These are phyloP conservation scores for Spergularia marina DNA, from an alignment of 148 eudicot genomes.

Conservation along the genomic window DNA sequence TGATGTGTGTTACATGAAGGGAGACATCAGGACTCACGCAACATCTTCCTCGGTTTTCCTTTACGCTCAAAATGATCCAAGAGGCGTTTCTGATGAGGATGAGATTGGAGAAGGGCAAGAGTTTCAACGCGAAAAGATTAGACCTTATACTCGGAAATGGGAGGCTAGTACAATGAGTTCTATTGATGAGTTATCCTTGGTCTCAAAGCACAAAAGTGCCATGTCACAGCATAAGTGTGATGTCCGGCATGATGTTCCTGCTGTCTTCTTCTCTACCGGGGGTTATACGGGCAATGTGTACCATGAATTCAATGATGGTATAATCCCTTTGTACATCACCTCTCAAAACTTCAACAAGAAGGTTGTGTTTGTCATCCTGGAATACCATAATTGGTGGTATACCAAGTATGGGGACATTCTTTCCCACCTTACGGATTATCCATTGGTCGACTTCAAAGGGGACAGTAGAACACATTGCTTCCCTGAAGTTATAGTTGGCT, in stretches of 20 bases:
- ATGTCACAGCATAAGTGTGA: constrained; percentile 43
- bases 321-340: constrained; percentile 81
- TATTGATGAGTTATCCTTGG: constrained; percentile 56
- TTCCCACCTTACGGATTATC: constrained; percentile 62
- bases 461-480: constrained; percentile 79
- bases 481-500: constrained; percentile 74
- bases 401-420: constrained; percentile 70
- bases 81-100: constrained; percentile 20
- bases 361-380: constrained; percentile 82
- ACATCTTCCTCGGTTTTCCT: constrained; percentile 59
- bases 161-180: constrained; percentile 64
- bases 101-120: constrained; percentile 26
- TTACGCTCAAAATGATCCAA: constrained; percentile 40
- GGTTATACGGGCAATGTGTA: constrained; percentile 88
- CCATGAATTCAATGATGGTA: constrained; percentile 92
- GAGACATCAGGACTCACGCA: constrained; percentile 79
- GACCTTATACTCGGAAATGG: constrained; percentile 92
- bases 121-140: constrained; percentile 60
- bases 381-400: constrained; percentile 88
- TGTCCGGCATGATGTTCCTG: constrained; percentile 77
- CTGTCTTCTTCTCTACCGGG: constrained; percentile 88
- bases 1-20: constrained; percentile 80
- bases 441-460: constrained; percentile 48
- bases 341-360: constrained; percentile 74
- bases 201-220: constrained; percentile 36